Base-by-base conservation (phyloP, 1,284 basidiomycete species). In the Pascua guehoae region DNA sequence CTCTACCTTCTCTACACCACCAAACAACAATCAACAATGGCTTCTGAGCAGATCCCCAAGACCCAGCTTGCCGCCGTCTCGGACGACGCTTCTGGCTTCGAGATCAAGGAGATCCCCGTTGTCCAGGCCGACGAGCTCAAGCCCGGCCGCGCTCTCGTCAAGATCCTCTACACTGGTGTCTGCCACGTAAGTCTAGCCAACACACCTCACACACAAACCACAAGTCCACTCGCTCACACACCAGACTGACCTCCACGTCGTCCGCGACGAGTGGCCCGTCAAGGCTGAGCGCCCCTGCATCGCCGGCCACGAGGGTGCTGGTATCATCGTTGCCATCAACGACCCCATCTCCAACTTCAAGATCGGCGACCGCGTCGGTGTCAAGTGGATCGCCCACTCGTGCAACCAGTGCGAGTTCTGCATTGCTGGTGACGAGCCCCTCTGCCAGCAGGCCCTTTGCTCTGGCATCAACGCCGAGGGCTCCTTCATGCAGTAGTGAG, bases 191-290 rank as follows among this genome's bases (percentile, higher is more conserved):
- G 50, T 57, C 53, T 17, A 42, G 45, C 41, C 54, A 15, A 38
- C 55, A 43, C n/a, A n/a, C n/a, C n/a, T 37, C 47, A 42, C 15
- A 5, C 24, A 17, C 5, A 8, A n/a, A n/a, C n/a, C n/a, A 40
- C 50, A 16, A 16, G 8, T 14, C 42, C 14, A 10, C 24, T 11
- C 54, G 17, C 24, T 11, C 54, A 9, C 36, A 54, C 53, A 88
- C 75, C 87, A 91, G 71, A 90, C 88, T 54, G 89, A 91, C 71
- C 81, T 91, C 12, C 88, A 91, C 68, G 86, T 86, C 38, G 71
- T 82, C 50, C 60, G 65, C 49, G 83, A 82, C 55, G 88, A 91
- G 70, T 90, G 88, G 88, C 88, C 88, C 4, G 61, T 88, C 41
- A 76, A 70, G 51, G 79, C 86, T 49, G 85, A 82, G 65, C 81